phyloP scores from a whole-genome alignment of 108 stramenopile genomes.

The Schizochytrium sp. region DNA sequence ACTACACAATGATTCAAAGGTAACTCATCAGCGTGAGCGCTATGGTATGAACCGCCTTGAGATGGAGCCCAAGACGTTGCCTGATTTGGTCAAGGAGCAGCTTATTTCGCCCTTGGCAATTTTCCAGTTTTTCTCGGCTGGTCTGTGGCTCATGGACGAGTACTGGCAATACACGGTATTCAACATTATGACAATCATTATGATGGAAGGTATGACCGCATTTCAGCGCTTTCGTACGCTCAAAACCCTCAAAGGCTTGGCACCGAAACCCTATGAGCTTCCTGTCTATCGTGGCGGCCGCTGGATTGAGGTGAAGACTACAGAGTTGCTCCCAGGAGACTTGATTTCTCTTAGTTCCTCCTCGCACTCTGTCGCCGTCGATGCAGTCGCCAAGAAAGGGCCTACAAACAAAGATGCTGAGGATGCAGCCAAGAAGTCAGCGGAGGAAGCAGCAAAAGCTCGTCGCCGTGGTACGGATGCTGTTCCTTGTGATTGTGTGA shows the following conservation, averaged over 20 bases:
- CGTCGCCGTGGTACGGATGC: constrained; percentile 63
- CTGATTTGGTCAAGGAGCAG: constrained; percentile 87
- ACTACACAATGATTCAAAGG: constrained; percentile 75
- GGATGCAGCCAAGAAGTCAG: not conserved
- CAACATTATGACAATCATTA: constrained; percentile 57
- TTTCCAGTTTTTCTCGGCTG: constrained; percentile 95
- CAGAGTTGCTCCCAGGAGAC: constrained; percentile 91
- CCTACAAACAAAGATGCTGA: not conserved
- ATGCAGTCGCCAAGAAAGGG: not conserved
- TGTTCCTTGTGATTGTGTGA: constrained; percentile 88
- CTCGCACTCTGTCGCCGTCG: not conserved
- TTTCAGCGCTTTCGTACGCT: constrained; percentile 58
- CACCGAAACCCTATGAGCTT: constrained; percentile 44
- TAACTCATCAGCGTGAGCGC: constrained; percentile 81
- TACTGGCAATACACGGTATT: constrained; percentile 97
- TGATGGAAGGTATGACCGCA: constrained; percentile 56
- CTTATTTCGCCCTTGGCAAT: constrained; percentile 93
- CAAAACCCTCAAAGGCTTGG: constrained; percentile 51
- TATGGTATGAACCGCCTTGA: constrained; percentile 86
- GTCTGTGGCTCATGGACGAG: constrained; percentile 96
- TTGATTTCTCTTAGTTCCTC: constrained; percentile 66
- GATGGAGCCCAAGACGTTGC: constrained; percentile 87
- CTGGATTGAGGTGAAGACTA: constrained; percentile 29
- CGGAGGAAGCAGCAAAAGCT: constrained; percentile 72
- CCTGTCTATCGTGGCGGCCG: constrained; percentile 10